These are phyloP conservation scores for Fusarium solani-melongenae DNA, from an alignment of 2,329 filamentous ascomycete genomes.

Conservation along the genomic window DNA sequence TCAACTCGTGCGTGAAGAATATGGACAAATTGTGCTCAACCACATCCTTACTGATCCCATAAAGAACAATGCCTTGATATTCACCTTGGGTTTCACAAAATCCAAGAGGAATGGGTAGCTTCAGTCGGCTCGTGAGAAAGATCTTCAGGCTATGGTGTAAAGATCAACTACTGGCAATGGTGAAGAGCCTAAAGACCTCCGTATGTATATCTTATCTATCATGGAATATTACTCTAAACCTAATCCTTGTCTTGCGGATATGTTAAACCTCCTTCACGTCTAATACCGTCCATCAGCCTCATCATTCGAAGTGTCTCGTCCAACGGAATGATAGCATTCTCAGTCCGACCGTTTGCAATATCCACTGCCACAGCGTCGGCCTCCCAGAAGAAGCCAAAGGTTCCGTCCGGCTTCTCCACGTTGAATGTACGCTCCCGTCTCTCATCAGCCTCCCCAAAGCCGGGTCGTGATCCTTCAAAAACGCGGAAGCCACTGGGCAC, in stretches of 20 bases:
- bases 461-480: constrained; percentile 1
- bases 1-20: too few relatives aligned
- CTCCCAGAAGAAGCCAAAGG: constrained; percentile 23
- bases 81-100: too few relatives aligned
- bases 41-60: too few relatives aligned
- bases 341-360: constrained; percentile 42
- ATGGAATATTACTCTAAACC: neutral
- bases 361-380: constrained; percentile 21
- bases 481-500: constrained; percentile 17
- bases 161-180: neutral
- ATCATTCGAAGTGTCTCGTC: constrained; percentile 58
- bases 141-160: neutral
- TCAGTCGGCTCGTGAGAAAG: too few relatives aligned
- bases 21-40: too few relatives aligned
- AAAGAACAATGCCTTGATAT: too few relatives aligned
- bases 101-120: too few relatives aligned
- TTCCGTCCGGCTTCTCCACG: constrained; percentile 11
- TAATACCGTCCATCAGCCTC: constrained; percentile 59
- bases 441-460: neutral
- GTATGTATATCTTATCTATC: neutral
- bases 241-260: constrained; percentile 21
- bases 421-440: constrained; percentile 10
- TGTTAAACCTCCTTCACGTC: constrained; percentile 29
- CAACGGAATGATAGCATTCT: constrained; percentile 57
- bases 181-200: neutral